Conservation (phyloP, 140 eudicot genomes). For the Cichorium intybus region DNA sequence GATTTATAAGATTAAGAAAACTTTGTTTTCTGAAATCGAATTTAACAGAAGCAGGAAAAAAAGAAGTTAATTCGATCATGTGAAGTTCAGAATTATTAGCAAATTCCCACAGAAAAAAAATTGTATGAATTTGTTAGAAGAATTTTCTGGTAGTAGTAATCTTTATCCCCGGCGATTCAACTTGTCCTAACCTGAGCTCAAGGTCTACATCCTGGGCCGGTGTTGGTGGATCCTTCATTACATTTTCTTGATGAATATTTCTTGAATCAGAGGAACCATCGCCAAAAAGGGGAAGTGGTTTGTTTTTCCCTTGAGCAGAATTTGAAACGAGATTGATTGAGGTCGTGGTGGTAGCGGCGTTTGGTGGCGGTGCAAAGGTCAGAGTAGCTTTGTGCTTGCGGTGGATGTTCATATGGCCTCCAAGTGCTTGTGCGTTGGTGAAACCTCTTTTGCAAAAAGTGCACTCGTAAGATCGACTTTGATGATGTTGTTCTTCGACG, state of each 20-base stretch:
- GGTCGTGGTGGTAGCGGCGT: conserved; percentile 1
- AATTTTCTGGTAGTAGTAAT: conserved; percentile 24
- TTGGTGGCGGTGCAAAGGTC: conserved; percentile 17
- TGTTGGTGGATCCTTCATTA: background rate
- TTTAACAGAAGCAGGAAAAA: background rate
- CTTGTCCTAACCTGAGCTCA: conserved; percentile 58
- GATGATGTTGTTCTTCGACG: conserved; percentile 9
- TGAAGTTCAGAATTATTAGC: conserved; percentile 29
- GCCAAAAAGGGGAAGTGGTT: conserved; percentile 28
- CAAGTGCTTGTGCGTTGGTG: conserved; percentile 65
- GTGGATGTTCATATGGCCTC: conserved; percentile 69
- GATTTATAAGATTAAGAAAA: background rate
- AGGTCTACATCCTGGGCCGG: conserved; percentile 38
- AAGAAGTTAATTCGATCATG: conserved; percentile 3
- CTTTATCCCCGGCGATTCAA: conserved; percentile 5
- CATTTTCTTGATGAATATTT: conserved; percentile 7
- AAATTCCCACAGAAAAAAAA: conserved; percentile 10
- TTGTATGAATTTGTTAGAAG: conserved; percentile 25
- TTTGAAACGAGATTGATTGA: background rate
- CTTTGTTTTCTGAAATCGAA: background rate
- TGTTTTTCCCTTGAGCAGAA: conserved; percentile 19
- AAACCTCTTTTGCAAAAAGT: conserved; percentile 52
- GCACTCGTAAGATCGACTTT: conserved; percentile 45
- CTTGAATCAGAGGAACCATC: conserved; percentile 16
- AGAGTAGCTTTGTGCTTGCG: conserved; percentile 50